phyloP scores from a whole-genome alignment of 2,329 filamentous ascomycete species.

The Ophiostoma sp. region DNA sequence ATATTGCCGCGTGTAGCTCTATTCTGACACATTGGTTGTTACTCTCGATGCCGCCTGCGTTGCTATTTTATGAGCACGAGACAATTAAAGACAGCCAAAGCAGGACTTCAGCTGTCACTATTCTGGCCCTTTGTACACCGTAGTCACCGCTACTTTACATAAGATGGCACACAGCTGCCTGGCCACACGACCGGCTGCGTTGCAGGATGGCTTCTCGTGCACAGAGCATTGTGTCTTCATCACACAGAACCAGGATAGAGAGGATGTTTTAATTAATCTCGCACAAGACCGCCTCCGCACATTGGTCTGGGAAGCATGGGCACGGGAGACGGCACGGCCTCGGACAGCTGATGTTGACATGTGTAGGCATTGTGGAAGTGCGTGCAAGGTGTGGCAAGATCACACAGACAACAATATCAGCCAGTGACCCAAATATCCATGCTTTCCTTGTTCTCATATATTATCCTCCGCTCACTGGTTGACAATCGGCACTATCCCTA shows the following conservation, averaged over 20 bases:
- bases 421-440: too few species aligned
- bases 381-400: not conserved
- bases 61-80: not conserved
- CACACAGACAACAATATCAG: not conserved
- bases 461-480: not conserved
- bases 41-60: too few species aligned
- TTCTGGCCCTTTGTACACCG: not conserved
- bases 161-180: not conserved
- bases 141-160: conserved; percentile 2
- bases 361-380: not conserved
- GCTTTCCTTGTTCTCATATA: too few species aligned
- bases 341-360: not conserved
- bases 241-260: too few species aligned
- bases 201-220: not conserved
- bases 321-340: too few species aligned
- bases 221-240: too few species aligned
- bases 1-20: not conserved
- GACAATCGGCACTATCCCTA: conserved; percentile 10
- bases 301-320: too few species aligned
- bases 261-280: too few species aligned
- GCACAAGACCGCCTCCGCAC: too few species aligned
- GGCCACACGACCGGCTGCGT: not conserved
- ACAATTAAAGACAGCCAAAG: conserved; percentile 2
- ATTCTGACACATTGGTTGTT: not conserved
- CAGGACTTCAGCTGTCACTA: conserved; percentile 4